Conservation (phyloP, 176 grass and related monocot genomes). For the Saccharum officinarum region DNA sequence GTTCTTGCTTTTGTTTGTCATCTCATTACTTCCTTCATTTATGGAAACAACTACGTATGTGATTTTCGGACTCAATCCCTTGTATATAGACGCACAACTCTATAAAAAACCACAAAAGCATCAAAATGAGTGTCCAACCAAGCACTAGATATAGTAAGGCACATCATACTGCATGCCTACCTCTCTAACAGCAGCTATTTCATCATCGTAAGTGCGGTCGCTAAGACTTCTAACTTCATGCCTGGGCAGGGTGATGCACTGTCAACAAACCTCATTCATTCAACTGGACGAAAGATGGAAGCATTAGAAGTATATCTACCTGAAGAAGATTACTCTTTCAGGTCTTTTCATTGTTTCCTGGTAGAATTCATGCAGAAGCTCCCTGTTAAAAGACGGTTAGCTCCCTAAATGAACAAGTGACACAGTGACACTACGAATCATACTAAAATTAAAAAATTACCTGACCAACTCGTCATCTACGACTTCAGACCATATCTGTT, state of each 20-base stretch:
- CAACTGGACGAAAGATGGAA: background rate
- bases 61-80: background rate
- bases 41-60: background rate
- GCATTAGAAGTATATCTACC: background rate
- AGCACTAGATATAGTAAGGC: background rate
- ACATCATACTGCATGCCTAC: background rate
- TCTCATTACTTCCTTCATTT: no score
- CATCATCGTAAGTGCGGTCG: background rate
- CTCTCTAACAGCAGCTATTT: background rate
- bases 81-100: background rate
- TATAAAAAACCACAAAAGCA: background rate
- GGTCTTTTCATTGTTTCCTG: background rate
- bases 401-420: background rate
- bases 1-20: no score
- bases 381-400: background rate
- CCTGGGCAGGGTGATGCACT: background rate
- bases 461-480: background rate
- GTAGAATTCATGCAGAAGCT: background rate
- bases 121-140: background rate
- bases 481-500: background rate
- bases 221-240: background rate
- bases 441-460: background rate
- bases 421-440: background rate
- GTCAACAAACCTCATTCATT: background rate
- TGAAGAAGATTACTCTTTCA: background rate